These are phyloP conservation scores for Backusella mclennaniae DNA, from an alignment of 192 early-diverging fungal species.

Conservation along the genomic window DNA sequence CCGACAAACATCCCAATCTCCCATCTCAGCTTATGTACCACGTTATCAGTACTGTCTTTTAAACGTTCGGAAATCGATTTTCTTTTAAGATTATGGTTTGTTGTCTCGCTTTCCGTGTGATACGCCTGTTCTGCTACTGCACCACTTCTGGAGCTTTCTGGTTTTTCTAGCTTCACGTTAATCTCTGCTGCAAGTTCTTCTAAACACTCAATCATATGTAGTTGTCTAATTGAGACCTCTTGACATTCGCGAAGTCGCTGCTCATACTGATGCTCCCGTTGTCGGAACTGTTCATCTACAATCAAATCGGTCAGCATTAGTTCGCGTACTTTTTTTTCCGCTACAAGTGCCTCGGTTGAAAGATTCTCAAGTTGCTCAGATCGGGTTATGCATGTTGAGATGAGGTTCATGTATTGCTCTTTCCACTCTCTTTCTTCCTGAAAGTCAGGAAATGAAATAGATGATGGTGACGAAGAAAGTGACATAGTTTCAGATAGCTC, in stretches of 20 bases:
- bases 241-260: conserved; percentile 23
- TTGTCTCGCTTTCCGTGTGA: not conserved
- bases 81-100: not conserved
- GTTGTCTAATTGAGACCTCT: conserved; percentile 15
- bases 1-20: conserved; percentile 27
- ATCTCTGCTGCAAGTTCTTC: conserved; percentile 21
- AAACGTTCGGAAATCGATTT: conserved; percentile 6
- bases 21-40: conserved; percentile 20
- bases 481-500: conserved; percentile 26
- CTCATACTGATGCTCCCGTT: conserved; percentile 14
- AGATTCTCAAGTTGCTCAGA: conserved; percentile 29
- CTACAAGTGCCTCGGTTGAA: conserved; percentile 19
- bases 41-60: conserved; percentile 6
- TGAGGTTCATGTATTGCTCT: conserved; percentile 14
- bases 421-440: conserved; percentile 12
- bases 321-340: conserved; percentile 24
- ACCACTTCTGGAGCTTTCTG: not conserved
- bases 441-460: not conserved
- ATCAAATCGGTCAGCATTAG: conserved; percentile 12
- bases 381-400: conserved; percentile 19
- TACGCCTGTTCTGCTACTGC: not conserved
- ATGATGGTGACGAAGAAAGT: conserved; percentile 3
- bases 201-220: conserved; percentile 18
- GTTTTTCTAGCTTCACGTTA: conserved; percentile 9
- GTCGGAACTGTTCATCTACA: conserved; percentile 23